Base-by-base conservation (phyloP, 1,284 basidiomycete species). In the Irpex sp. region DNA sequence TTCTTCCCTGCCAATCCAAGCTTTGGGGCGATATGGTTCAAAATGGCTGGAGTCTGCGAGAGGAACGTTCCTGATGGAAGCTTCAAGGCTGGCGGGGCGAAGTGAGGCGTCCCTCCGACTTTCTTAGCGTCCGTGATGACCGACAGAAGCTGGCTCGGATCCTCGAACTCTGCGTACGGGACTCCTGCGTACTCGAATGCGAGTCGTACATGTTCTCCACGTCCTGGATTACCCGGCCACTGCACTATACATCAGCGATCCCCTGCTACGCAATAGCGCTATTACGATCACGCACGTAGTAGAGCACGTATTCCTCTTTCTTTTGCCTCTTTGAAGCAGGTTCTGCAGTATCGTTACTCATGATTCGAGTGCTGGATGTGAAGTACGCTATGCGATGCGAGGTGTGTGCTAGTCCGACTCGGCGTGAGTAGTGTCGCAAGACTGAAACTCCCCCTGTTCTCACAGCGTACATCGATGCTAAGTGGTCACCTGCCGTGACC, bases 131-230 rank as follows among this genome's bases (percentile, higher is more conserved):
- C 36, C 26, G 60, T 63, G 64, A 74, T 66, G 9, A 57, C 64
- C 5, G 58, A 15, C 19, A 70, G 50, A 57, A 75, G 63, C 53
- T 57, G 66, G 0, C 13, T 17, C 1, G 62, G 15, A 57, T 70
- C 63, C 36, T 61, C 61, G 54, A 68, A 63, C 57, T 82, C 79
- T n/a, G 68, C 70, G 69, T 79, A 82, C 8, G 71, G 67, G 15
- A 73, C 69, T 1, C 75, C 75, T 15, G 77, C 74, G 58, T 75
- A 74, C 66, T 81, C 80, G 67, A 83, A 76, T 21, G 76, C 77
- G 57, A 83, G 77, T 4, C 81, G 78, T 56, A 81, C 71, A 66
- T 76, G 78, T 63, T 83, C 81, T 50, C 78, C 81, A 43, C 81
- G 75, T 0, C 81, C 81, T 1, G 80, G 81, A 59, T 81, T 74